Conservation (phyloP, 176 grass and related monocot genomes). For the Elaeis guineensis region DNA sequence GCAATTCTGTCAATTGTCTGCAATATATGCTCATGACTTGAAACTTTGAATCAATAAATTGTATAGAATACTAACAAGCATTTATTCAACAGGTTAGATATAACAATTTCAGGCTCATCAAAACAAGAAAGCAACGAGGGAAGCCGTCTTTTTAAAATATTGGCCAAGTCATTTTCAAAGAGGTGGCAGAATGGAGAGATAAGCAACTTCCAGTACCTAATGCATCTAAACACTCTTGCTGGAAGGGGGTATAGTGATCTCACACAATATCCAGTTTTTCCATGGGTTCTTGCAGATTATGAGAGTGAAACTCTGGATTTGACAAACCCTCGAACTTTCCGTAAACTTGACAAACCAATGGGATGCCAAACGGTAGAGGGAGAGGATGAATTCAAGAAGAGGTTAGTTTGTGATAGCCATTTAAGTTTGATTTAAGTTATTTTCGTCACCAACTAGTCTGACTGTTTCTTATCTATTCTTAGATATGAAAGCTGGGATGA, state of each 20-base stretch:
- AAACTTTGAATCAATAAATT: no score
- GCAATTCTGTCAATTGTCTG: no score
- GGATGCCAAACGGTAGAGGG: constrained; percentile 91
- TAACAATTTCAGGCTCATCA: constrained; percentile 89
- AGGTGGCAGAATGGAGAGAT: constrained; percentile 99
- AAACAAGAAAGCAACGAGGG: constrained; percentile 86
- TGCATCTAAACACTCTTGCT: constrained; percentile 98
- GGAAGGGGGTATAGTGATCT: constrained; percentile 98
- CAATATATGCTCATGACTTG: no score
- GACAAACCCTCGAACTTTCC: constrained; percentile 59
- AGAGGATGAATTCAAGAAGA: constrained; percentile 86
- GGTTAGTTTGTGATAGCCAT: constrained; percentile 40
- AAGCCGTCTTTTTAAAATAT: constrained; percentile 73
- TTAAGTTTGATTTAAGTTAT: no score
- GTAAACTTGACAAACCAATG: constrained; percentile 98
- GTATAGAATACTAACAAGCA: no score
- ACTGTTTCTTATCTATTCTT: constrained; percentile 14
- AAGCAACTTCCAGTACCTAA: constrained; percentile 97
- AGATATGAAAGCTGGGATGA: constrained; percentile 99
- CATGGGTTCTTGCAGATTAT: constrained; percentile 98
- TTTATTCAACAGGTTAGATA: constrained; percentile 68
- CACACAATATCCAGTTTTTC: constrained; percentile 98
- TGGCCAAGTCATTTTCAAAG: constrained; percentile 94
- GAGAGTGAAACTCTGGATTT: constrained; percentile 83
- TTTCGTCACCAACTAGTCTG: background rate